These are phyloP conservation scores for Sugiyamaella boreocaroliniensis DNA, from an alignment of 805 yeast genomes.

Conservation along the genomic window DNA sequence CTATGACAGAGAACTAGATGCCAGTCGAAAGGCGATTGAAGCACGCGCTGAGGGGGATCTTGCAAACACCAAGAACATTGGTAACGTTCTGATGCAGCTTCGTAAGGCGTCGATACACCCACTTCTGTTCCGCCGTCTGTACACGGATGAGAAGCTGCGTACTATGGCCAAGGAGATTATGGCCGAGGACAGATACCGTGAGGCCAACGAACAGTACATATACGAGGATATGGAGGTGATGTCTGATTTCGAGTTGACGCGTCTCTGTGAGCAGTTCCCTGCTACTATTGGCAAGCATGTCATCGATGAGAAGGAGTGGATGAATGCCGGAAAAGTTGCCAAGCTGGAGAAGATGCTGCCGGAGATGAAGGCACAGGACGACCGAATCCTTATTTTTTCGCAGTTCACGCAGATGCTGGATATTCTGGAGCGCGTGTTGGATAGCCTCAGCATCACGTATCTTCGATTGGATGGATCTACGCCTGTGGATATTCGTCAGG, in stretches of 20 bases:
- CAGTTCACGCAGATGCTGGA: constrained; percentile 90
- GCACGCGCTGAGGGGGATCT: constrained; percentile 28
- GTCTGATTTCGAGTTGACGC: constrained; percentile 84
- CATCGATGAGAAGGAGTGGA: constrained; percentile 49
- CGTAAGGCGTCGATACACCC: constrained; percentile 95
- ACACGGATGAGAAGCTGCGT: constrained; percentile 46
- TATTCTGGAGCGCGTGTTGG: constrained; percentile 70
- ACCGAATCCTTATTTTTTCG: constrained; percentile 76
- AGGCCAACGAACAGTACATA: constrained; percentile 72
- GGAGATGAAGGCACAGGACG: constrained; percentile 47
- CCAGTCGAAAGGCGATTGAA: constrained; percentile 28
- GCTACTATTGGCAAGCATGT: constrained; percentile 47
- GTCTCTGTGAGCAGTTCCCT: constrained; percentile 67
- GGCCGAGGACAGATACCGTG: constrained; percentile 69
- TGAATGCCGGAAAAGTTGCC: constrained; percentile 69
- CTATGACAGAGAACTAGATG: constrained; percentile 53
- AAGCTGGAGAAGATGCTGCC: constrained; percentile 53
- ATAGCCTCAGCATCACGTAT: constrained; percentile 58
- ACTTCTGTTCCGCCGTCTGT: constrained; percentile 63
- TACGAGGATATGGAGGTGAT: constrained; percentile 91
- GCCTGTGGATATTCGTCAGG: constrained; percentile 87
- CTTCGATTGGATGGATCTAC: constrained; percentile 91
- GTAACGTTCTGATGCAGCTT: constrained; percentile 77
- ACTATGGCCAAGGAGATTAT: constrained; percentile 74
- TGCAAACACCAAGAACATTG: constrained; percentile 33